These are phyloP conservation scores for Lactarius hatsudake DNA, from an alignment of 768 basidiomycete genomes.

Conservation along the genomic window DNA sequence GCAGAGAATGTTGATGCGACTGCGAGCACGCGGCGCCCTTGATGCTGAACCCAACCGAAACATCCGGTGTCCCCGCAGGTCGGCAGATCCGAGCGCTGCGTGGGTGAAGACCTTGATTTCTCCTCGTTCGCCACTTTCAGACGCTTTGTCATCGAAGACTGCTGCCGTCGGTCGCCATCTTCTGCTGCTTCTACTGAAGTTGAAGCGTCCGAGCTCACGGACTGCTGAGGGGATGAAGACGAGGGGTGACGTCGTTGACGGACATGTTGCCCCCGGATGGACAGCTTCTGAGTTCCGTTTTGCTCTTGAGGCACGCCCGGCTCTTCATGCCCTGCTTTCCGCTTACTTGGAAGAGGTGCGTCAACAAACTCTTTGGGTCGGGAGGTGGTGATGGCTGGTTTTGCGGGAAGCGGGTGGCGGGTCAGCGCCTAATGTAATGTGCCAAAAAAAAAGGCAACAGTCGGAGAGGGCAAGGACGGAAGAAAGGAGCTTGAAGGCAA, in stretches of 20 bases:
- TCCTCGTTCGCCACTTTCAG: conserved; percentile 13
- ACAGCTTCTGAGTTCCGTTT: conserved; percentile 4
- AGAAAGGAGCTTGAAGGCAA: conserved; percentile 15
- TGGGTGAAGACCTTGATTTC: conserved; percentile 6
- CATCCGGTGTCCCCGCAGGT: not conserved
- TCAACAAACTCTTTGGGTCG: not conserved
- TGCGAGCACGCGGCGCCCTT: conserved; percentile 25
- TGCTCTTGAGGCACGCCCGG: not conserved
- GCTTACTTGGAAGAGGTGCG: not conserved
- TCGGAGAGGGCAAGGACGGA: not conserved
- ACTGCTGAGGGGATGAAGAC: not conserved
- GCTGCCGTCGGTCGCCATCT: not conserved
- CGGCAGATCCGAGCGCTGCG: not conserved
- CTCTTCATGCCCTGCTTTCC: conserved; percentile 1
- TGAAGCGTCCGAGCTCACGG: conserved; percentile 5
- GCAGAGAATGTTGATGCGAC: conserved; percentile 16
- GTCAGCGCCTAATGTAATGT: no score
- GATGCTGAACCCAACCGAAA: conserved; percentile 20
- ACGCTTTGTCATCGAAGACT: conserved; percentile 4
- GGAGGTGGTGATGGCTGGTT: not conserved
- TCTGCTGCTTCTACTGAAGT: conserved; percentile 2
- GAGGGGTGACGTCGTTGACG: conserved; percentile 12
- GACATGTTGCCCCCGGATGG: conserved; percentile 20
- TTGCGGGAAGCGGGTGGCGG: conserved; percentile 4
- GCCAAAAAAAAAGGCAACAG: not conserved